Percentiles rank a stretch among this genome's conserved stretches.
phyloP scores from a whole-genome alignment of 257 asterid genomes.

The Jaltomata sinuosa region DNA sequence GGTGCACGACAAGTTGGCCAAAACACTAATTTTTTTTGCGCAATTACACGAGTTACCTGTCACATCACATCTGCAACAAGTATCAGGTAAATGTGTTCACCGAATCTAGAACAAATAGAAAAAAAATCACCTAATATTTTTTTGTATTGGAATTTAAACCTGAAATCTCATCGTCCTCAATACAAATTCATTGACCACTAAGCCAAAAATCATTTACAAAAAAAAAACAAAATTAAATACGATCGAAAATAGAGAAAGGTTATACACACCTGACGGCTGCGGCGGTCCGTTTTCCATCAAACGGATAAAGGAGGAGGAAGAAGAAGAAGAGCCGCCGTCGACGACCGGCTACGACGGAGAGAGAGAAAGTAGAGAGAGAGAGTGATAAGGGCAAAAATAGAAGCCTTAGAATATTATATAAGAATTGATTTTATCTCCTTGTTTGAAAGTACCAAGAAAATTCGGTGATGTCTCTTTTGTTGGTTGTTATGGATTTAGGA shows the following conservation, averaged over 20 bases:
- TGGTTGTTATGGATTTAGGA: background rate
- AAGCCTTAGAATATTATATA: background rate
- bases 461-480: too few species aligned
- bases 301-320: background rate
- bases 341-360: background rate
- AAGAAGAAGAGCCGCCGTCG: background rate
- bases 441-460: background rate
- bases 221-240: background rate
- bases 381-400: background rate
- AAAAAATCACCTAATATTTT: too few species aligned
- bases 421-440: background rate
- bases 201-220: too few species aligned
- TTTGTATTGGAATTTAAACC: too few species aligned
- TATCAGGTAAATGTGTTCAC: too few species aligned
- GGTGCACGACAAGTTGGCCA: background rate
- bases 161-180: too few species aligned
- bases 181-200: too few species aligned
- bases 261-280: background rate
- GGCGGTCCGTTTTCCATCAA: background rate
- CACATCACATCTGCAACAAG: too few species aligned
- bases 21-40: background rate
- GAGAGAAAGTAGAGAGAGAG: background rate
- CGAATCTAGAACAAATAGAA: too few species aligned
- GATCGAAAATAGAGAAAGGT: background rate
- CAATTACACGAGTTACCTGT: too few species aligned